phyloP scores from a whole-genome alignment of 139 green algal species.

The Gonium pectorale region DNA sequence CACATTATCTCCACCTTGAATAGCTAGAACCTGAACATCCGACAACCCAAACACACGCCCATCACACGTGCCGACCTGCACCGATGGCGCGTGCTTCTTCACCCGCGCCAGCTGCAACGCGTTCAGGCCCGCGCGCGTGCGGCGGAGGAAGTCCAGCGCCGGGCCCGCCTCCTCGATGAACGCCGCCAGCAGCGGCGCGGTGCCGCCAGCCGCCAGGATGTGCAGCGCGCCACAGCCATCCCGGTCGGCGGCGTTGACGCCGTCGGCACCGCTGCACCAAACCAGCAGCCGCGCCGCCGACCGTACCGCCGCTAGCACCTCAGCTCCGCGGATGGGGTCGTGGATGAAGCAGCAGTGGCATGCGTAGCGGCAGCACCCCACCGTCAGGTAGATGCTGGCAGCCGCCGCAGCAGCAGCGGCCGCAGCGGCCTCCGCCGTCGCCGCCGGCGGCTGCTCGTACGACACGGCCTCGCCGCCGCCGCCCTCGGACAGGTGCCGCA shows the following conservation, averaged over 20 bases:
- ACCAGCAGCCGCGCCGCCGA: slow-evolving; percentile 11
- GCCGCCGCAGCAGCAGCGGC: neutral
- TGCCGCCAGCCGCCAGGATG: slow-evolving; percentile 49
- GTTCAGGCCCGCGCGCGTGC: slow-evolving; percentile 54
- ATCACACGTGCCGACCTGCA: slow-evolving; percentile 17
- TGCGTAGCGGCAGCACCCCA: slow-evolving; percentile 56
- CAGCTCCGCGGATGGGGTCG: slow-evolving; percentile 24
- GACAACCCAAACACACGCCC: slow-evolving; percentile 14
- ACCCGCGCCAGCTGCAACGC: slow-evolving; percentile 63
- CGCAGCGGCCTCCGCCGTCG: neutral
- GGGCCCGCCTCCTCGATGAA: slow-evolving; percentile 45
- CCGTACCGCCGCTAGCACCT: slow-evolving; percentile 33
- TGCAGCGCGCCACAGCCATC: slow-evolving; percentile 61
- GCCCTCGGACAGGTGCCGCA: slow-evolving; percentile 43
- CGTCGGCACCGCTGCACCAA: slow-evolving; percentile 38
- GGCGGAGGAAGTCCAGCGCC: slow-evolving; percentile 57
- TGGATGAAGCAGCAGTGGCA: slow-evolving; percentile 58
- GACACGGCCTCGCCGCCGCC: slow-evolving; percentile 24
- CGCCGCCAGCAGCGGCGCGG: slow-evolving; percentile 45
- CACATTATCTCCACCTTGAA: too few species aligned
- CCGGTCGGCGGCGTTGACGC: slow-evolving; percentile 50
- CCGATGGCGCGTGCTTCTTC: slow-evolving; percentile 19
- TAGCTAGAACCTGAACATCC: too few species aligned
- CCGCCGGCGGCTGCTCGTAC: slow-evolving; percentile 14
- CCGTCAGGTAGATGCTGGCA: neutral